Conservation (phyloP, 371 early-diverging fungal species). For the Phascolomyces articulosus region DNA sequence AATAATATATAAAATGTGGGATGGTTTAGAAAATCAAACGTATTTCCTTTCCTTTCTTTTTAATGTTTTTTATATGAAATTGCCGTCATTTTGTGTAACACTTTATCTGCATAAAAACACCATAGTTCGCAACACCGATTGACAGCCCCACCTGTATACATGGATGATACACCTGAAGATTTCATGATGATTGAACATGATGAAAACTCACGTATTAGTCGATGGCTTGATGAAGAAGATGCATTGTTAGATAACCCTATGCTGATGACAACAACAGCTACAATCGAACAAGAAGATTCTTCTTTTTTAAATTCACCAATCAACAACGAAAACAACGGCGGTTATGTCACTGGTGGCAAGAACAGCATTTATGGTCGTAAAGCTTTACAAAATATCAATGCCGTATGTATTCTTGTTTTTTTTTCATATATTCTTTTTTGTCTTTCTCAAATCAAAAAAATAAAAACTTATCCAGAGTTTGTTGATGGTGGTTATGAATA, state of each 20-base stretch:
- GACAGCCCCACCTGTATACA: not conserved
- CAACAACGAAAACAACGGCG: not conserved
- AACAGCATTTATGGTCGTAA: not conserved
- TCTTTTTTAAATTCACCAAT: not conserved
- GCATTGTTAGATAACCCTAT: conserved; percentile 14
- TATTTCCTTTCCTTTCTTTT: too few relatives aligned
- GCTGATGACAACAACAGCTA: not conserved
- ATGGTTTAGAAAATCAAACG: too few relatives aligned
- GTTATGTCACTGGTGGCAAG: not conserved
- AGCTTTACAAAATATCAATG: not conserved
- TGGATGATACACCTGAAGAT: not conserved
- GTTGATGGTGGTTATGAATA: too few relatives aligned
- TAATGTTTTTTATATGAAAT: too few relatives aligned
- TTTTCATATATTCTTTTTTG: not conserved
- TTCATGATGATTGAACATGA: not conserved
- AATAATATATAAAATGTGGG: too few relatives aligned
- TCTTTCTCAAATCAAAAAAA: too few relatives aligned
- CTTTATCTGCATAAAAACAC: too few relatives aligned
- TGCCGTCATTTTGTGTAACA: too few relatives aligned
- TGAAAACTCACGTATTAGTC: conserved; percentile 18
- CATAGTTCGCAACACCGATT: not conserved
- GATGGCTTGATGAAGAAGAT: conserved; percentile 40
- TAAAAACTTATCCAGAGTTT: too few relatives aligned
- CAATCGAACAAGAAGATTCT: not conserved
- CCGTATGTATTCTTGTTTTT: too few relatives aligned